Base-by-base conservation (phyloP, 331 rosid genomes). In the Telfairia occidentalis region DNA sequence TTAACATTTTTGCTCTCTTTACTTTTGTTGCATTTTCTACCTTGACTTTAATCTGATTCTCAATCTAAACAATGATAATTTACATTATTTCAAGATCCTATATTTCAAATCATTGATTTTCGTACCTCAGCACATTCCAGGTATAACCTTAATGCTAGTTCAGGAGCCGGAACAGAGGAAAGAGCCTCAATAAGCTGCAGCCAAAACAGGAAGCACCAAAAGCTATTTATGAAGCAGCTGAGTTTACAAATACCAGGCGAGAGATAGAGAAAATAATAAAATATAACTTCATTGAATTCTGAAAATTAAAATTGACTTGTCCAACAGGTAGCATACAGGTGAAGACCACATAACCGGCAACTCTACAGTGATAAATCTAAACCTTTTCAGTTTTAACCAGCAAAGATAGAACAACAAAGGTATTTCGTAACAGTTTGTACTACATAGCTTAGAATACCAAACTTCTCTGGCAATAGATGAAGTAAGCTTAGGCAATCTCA, bases 41-140 rank as follows among this genome's bases (percentile, higher is more conserved):
- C 58, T 24, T 3, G 42, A 16, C 58, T 26, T 70, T 28, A 63
- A 46, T 45, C 46, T 70, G 58, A 24, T 46, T 28, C 11, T 43
- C 54, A 46, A 6, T 13, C 57, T 69, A 43, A 69, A 61, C 15
- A 7, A 26, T 45, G 57, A n/a, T 40, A 42, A 38, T 69, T 69
- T 16, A 43, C 21, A 38, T 72, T 32, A 29, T 72, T 72, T 72
- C 48, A 72, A 9, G 35, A 64, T 64, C 10, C 52, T 16, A 26
- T 28, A 43, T 26, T 24, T 45, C 54, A 70, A 45, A 70, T 43
- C 57, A 34, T 37, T 32, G 65, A 28, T 19, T 60, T 45, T 28
- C 30, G 26, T 87, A 91, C 99, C 99, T 91, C 96, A 75, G 99
- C 99, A 87, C 99, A 95, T 78, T 91, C 92, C 86, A 95, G 80